Base-by-base conservation (phyloP, 1,284 basidiomycete species). In the Puccinia triticina region DNA sequence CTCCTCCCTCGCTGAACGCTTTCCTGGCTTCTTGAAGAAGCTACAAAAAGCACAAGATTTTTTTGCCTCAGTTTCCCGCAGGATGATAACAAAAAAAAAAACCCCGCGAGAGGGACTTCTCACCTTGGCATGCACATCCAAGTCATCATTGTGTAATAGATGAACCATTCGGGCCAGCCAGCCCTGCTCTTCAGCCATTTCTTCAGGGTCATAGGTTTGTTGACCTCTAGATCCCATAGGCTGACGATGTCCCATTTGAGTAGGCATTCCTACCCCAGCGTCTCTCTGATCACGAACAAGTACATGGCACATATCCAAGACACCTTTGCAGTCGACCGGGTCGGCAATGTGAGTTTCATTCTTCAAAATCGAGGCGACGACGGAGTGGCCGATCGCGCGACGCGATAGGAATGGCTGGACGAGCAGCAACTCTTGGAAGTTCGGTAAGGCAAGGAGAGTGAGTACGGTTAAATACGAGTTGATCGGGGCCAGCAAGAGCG, bases 81-180 rank as follows among this genome's bases (percentile, higher is more conserved):
- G 5, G 40, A 69, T 69, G 66, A 34, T 5, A 29, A 53, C 14
- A 53, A 12, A 64, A 64, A 64, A 29, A 64, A 64, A 64, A 4
- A 29, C 10, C 74, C 40, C n/a, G 11, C n/a, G 34, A 77, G 18
- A 78, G 64, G 29, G 18, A 43, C 3, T 23, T 23, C 77, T 80
- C 55, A 80, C 94, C 90, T 95, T 93, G 84, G 94, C 95, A 85
- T 97, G 95, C 23, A 92, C 91, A 84, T 91, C 92, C 83, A 96
- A 87, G 43, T 92, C 92, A 78, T 96, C 93, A 0, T 93, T 90
- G 32, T 91, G 89, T 91, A 98, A 96, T 46, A 97, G 87, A 89
- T 98, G 95, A 2, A 98, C 93, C 93, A 98, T 96, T 83, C 95
- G 89, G 32, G 95, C 95, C 21, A 97, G 91, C 95, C 95, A 98